A percentile compares a stretch with the other conserved stretches of the same genome.
phyloP scores from a whole-genome alignment of 768 basidiomycete genomes.

The Naganishia vaughanmartiniae region DNA sequence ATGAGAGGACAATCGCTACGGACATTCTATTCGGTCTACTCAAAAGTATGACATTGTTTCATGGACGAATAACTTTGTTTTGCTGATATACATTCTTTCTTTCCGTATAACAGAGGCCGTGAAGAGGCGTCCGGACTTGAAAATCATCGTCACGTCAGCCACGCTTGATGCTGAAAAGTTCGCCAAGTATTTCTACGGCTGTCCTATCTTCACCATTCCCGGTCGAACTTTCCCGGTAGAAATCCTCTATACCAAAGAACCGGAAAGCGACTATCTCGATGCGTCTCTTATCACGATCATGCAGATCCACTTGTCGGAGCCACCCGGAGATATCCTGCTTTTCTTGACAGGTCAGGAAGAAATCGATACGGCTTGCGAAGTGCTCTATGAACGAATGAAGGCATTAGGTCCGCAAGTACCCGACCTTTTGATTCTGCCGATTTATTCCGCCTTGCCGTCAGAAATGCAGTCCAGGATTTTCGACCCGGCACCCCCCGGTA shows the following conservation, averaged over 20 bases:
- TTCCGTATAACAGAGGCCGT: constrained; percentile 69
- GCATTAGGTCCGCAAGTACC: constrained; percentile 97
- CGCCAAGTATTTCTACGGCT: constrained; percentile 97
- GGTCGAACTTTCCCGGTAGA: constrained; percentile 99
- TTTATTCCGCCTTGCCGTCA: constrained; percentile 95
- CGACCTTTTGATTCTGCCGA: constrained; percentile 91
- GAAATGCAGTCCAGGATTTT: constrained; percentile 98
- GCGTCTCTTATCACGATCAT: constrained; percentile 97
- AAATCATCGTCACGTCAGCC: constrained; percentile 96
- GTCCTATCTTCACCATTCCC: constrained; percentile 99
- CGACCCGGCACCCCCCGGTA: constrained; percentile 93
- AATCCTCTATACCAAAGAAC: constrained; percentile 96
- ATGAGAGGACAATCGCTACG: constrained; percentile 97
- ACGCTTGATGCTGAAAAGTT: constrained; percentile 99
- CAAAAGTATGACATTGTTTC: constrained; percentile 62
- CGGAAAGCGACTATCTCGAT: constrained; percentile 94
- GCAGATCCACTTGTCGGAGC: constrained; percentile 98
- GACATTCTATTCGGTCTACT: constrained; percentile 94
- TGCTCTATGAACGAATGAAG: constrained; percentile 97
- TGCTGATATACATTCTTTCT: neutral
- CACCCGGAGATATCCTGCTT: constrained; percentile 90
- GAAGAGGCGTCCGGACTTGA: constrained; percentile 89
- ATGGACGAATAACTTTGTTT: constrained; percentile 34
- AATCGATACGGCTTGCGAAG: constrained; percentile 96
- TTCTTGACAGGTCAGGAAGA: constrained; percentile 99